Evolutionary conservation across 345 rosid species (phyloP).

Genomic region (Camelina hispida): DNA sequence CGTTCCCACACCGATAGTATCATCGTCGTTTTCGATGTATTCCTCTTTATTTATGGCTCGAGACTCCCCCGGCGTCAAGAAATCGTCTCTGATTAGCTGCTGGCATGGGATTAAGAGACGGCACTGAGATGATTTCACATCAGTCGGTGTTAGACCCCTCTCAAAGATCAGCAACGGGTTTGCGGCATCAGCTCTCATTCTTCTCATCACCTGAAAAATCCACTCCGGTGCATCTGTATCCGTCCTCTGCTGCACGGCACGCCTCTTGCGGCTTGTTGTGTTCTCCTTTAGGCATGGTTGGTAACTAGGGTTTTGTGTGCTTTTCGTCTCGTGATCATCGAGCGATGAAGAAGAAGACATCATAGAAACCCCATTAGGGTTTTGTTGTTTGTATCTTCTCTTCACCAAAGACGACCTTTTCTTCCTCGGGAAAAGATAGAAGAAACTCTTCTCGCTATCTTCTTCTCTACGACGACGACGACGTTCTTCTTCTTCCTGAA

Average conservation of each 20-base stretch:
- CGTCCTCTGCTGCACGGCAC: background rate
- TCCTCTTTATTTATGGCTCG: background rate
- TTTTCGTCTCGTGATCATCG: background rate
- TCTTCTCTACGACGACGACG: background rate
- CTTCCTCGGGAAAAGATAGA: background rate
- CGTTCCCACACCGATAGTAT: background rate
- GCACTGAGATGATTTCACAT: background rate
- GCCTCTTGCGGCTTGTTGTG: constrained; percentile 4
- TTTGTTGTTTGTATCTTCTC: background rate
- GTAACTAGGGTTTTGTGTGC: background rate
- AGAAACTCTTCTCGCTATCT: background rate
- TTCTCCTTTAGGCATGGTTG: no score
- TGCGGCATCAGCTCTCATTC: background rate
- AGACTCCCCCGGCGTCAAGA: background rate
- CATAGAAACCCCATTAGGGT: background rate
- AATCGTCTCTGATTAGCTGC: background rate
- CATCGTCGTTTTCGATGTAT: background rate
- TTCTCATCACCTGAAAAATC: background rate
- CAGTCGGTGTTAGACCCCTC: background rate
- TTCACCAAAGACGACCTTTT: background rate
- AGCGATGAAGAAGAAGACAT: background rate
- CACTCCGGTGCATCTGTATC: background rate
- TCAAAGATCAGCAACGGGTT: background rate
- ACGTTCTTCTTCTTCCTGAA: background rate
- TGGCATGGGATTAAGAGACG: constrained; percentile 24